A percentile compares a stretch with the other conserved stretches of the same genome.
phyloP scores from a whole-genome alignment of 805 yeast genomes.

The Hanseniaspora mollemarum region DNA sequence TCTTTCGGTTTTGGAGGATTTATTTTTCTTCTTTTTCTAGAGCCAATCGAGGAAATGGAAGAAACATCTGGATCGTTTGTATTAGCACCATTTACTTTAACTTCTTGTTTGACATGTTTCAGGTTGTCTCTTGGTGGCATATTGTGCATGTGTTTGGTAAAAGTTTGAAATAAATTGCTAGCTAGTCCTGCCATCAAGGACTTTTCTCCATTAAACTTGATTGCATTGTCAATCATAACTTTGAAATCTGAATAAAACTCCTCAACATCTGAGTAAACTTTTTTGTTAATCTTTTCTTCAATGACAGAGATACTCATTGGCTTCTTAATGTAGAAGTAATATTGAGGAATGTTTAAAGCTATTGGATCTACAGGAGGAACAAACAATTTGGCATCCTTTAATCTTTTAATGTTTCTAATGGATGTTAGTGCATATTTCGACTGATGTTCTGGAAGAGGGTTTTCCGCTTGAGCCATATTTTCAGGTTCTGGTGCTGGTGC shows the following conservation, averaged over 20 bases:
- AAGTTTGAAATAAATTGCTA: slow-evolving; percentile 75
- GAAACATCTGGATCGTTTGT: slow-evolving; percentile 22
- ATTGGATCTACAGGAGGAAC: slow-evolving; percentile 80
- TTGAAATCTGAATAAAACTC: slow-evolving; percentile 68
- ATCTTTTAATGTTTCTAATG: slow-evolving; percentile 73
- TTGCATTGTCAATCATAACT: slow-evolving; percentile 73
- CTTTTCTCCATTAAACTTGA: slow-evolving; percentile 71
- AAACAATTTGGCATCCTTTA: slow-evolving; percentile 88
- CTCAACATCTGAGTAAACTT: slow-evolving; percentile 61
- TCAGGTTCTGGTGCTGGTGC: slow-evolving; percentile 65
- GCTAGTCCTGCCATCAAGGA: slow-evolving; percentile 87
- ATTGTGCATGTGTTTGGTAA: slow-evolving; percentile 83
- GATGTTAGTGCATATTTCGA: slow-evolving; percentile 65
- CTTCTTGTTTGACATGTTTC: slow-evolving; percentile 17
- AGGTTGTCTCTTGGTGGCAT: slow-evolving; percentile 60
- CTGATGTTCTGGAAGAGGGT: slow-evolving; percentile 75
- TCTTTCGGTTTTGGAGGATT: slow-evolving; percentile 96
- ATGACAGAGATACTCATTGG: slow-evolving; percentile 94
- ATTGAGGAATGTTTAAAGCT: slow-evolving; percentile 80
- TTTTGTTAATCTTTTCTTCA: slow-evolving; percentile 60
- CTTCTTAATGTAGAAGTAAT: slow-evolving; percentile 65
- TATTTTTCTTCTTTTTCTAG: slow-evolving; percentile 87
- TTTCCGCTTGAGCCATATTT: slow-evolving; percentile 50
- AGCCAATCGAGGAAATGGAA: slow-evolving; percentile 41
- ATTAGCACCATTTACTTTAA: slow-evolving; percentile 17